Evolutionary conservation across 2,329 filamentous ascomycete genomes (phyloP).

Genomic region (Byssoonygena ceratinophila): DNA sequence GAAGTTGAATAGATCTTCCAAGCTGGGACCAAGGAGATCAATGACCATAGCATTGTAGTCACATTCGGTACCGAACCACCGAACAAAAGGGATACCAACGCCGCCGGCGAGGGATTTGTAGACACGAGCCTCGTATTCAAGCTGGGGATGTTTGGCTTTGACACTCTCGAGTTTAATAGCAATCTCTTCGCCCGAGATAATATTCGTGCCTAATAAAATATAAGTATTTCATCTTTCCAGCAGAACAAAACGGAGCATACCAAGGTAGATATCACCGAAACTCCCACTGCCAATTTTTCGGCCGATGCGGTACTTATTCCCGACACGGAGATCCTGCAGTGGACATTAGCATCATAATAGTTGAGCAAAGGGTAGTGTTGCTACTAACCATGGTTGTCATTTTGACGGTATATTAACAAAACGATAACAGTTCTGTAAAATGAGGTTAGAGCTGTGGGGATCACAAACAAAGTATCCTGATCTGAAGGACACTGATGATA

Average conservation of each 20-base stretch:
- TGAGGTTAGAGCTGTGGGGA: not conserved
- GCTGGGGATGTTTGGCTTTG: constrained; percentile 98
- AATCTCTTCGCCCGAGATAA: constrained; percentile 98
- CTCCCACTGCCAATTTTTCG: constrained; percentile 97
- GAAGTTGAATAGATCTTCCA: constrained; percentile 99
- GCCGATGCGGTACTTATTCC: constrained; percentile 99
- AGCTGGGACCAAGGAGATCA: constrained; percentile 83
- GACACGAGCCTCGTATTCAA: constrained; percentile 96
- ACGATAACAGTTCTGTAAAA: not conserved
- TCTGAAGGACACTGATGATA: too few species aligned
- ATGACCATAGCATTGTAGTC: constrained; percentile 99
- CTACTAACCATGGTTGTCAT: constrained; percentile 56
- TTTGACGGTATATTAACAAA: constrained; percentile 22
- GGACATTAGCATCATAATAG: not conserved
- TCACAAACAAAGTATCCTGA: not conserved
- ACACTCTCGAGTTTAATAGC: constrained; percentile 99
- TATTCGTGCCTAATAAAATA: constrained; percentile 67
- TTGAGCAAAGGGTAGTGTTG: not conserved
- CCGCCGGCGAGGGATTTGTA: constrained; percentile 79
- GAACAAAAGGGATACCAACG: constrained; percentile 95
- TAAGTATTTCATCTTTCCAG: constrained; percentile 15
- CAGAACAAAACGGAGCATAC: constrained; percentile 35
- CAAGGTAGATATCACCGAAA: constrained; percentile 96
- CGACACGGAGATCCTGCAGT: constrained; percentile 91
- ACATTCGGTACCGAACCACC: constrained; percentile 98